Conservation (phyloP, 179 eudicot genomes). For the Sideroxylon spinosum region DNA sequence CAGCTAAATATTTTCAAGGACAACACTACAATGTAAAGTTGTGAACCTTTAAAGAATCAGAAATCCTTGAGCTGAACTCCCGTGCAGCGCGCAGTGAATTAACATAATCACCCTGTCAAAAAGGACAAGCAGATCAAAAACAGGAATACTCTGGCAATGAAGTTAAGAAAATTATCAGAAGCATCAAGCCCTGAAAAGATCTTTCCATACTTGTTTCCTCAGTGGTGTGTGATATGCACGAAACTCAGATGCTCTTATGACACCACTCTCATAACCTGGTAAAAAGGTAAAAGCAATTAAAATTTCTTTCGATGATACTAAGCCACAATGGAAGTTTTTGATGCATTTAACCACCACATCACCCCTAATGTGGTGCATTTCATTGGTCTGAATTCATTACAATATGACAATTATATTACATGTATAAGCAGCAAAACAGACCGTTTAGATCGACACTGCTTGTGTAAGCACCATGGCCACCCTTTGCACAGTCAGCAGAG, state of each 20-base stretch:
- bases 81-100: conserved; percentile 88
- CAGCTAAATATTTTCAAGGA: conserved; percentile 1
- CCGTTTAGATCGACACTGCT: conserved; percentile 78
- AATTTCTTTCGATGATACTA: background rate
- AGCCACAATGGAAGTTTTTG: background rate
- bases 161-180: conserved; percentile 7
- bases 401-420: background rate
- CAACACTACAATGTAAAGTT: background rate
- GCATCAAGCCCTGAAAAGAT: background rate
- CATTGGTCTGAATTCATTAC: background rate
- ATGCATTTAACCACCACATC: conserved; percentile 5
- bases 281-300: conserved; percentile 14
- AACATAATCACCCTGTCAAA: conserved; percentile 68
- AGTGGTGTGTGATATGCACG: conserved; percentile 95
- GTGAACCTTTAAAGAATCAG: conserved; percentile 68
- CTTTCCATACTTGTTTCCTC: conserved; percentile 68
- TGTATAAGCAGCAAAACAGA: conserved; percentile 15
- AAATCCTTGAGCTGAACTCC: conserved; percentile 76
- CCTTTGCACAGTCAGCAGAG: conserved; percentile 97
- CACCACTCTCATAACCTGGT: conserved; percentile 70
- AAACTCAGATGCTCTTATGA: conserved; percentile 80
- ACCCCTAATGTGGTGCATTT: background rate
- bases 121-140: conserved; percentile 15
- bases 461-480: conserved; percentile 96
- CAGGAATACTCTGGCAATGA: background rate